Conservation (phyloP, 805 yeast species). For the Saturnispora sanitii region DNA sequence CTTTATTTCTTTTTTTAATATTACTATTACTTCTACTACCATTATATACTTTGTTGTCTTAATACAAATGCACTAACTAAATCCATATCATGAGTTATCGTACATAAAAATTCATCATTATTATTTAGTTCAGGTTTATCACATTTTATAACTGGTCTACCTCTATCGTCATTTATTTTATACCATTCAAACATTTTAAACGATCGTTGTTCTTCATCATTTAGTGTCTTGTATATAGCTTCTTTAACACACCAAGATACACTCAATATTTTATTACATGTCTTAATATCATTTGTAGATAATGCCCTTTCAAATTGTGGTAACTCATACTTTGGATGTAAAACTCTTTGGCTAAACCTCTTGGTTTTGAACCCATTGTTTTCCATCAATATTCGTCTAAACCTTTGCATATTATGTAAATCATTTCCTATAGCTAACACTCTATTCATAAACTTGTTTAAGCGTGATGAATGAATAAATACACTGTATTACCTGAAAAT, state of each 20-base stretch:
- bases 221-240: conserved; percentile 57
- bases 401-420: conserved; percentile 38
- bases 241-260: conserved; percentile 70
- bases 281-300: conserved; percentile 15
- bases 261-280: conserved; percentile 33
- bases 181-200: conserved; percentile 57
- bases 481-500: no score
- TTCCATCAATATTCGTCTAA: conserved; percentile 33
- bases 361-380: conserved; percentile 25
- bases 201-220: conserved; percentile 34
- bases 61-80: conserved; percentile 45
- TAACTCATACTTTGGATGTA: conserved; percentile 38
- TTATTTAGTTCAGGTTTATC: conserved; percentile 17
- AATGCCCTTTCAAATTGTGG: conserved; percentile 24
- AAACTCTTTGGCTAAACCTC: conserved; percentile 37
- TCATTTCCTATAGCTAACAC: conserved; percentile 51
- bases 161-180: conserved; percentile 28
- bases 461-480: no score
- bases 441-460: conserved; percentile 16
- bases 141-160: conserved; percentile 36
- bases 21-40: conserved; percentile 1
- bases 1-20: no score
- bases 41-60: conserved; percentile 12
- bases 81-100: conserved; percentile 60
- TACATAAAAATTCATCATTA: conserved; percentile 40